These are phyloP conservation scores for Stagonosporopsis cucurbitacearum DNA, from an alignment of 2,329 filamentous ascomycete species.

Conservation along the genomic window DNA sequence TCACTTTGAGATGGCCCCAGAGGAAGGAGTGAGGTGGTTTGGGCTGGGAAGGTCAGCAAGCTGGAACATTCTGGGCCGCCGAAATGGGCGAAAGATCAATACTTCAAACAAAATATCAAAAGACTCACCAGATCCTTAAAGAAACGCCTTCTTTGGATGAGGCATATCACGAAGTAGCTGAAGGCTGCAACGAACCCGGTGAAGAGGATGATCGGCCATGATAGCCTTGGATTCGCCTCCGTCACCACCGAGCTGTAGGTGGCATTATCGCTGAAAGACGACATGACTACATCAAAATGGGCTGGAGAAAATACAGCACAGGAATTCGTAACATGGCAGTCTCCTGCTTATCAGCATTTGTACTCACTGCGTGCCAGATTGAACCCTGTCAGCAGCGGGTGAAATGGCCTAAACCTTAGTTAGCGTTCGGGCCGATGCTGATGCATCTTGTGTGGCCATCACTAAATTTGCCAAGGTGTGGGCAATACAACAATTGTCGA, in stretches of 20 bases:
- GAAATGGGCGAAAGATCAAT: not conserved
- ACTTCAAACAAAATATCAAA: not conserved
- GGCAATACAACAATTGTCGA: not conserved
- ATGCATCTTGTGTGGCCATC: not conserved
- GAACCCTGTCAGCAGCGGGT: conserved; percentile 4
- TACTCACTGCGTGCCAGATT: not conserved
- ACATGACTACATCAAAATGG: not conserved
- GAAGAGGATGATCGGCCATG: conserved; percentile 24
- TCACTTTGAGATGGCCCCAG: conserved; percentile 51
- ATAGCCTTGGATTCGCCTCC: conserved; percentile 5
- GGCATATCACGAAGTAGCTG: conserved; percentile 26
- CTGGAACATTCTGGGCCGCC: not conserved
- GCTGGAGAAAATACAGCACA: not conserved
- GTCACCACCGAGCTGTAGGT: conserved; percentile 1
- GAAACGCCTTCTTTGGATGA: conserved; percentile 31
- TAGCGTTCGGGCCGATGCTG: not conserved
- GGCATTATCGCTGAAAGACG: not conserved
- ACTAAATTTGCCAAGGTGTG: not conserved
- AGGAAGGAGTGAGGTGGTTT: conserved; percentile 52
- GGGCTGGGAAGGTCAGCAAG: conserved; percentile 32
- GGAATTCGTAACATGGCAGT: not conserved
- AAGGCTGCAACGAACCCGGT: conserved; percentile 21
- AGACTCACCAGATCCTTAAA: conserved; percentile 33
- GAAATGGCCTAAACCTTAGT: not conserved
- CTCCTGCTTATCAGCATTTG: not conserved